These are phyloP conservation scores for Colletotrichum orchidophilum DNA, from an alignment of 2,329 filamentous ascomycete species.

Conservation along the genomic window DNA sequence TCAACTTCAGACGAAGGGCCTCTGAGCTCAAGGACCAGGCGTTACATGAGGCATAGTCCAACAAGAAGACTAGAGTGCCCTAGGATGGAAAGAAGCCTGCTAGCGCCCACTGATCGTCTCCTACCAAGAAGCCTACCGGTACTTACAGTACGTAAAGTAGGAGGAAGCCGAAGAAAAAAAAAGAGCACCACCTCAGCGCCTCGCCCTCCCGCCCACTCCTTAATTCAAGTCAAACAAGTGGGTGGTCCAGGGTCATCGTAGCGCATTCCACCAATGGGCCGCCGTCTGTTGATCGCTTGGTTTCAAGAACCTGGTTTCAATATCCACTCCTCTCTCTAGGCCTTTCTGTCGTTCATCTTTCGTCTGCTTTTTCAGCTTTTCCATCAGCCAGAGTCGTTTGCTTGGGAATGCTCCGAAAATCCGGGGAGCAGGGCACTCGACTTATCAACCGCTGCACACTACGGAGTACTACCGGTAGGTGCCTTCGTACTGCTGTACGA, in stretches of 20 bases:
- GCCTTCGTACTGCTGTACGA: too few species aligned
- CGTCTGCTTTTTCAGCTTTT: not conserved
- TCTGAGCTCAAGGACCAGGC: not conserved
- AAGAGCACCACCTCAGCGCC: not conserved
- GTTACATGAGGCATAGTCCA: not conserved
- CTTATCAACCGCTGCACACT: not conserved
- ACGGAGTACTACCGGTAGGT: too few species aligned
- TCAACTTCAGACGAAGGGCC: conserved; percentile 30
- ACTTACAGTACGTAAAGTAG: too few species aligned
- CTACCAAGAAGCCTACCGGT: not conserved
- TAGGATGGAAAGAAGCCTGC: not conserved
- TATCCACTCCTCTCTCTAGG: not conserved
- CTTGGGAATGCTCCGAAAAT: not conserved
- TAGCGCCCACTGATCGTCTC: not conserved
- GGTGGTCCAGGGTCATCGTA: not conserved
- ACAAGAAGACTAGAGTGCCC: not conserved
- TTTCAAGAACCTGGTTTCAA: not conserved
- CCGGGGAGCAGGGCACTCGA: not conserved
- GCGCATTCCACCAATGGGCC: not conserved
- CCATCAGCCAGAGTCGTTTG: too few species aligned
- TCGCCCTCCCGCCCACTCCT: conserved; percentile 21
- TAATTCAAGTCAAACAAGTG: conserved; percentile 32
- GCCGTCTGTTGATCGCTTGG: not conserved
- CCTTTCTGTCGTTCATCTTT: not conserved
- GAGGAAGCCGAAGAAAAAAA: not conserved